Percentiles rank a stretch among this genome's conserved stretches.
Evolutionary conservation across 2,329 filamentous ascomycete genomes (phyloP).

Genomic region (Fusarium tuaranense): DNA sequence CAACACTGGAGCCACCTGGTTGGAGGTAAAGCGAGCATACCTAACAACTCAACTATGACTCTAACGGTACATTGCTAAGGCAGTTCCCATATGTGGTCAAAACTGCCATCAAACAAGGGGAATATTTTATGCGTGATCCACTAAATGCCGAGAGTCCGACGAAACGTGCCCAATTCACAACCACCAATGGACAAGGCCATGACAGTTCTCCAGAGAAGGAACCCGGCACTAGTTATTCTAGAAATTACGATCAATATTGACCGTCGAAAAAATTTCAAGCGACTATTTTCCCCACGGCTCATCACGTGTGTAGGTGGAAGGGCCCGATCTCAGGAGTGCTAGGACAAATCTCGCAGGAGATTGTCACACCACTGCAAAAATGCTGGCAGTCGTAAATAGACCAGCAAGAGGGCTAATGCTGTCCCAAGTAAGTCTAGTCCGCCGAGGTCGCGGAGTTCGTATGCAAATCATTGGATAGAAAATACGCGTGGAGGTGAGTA

Average conservation of each 20-base stretch:
- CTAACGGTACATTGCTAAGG: not conserved
- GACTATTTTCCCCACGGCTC: too few species aligned
- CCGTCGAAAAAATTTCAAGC: too few species aligned
- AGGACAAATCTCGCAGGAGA: too few species aligned
- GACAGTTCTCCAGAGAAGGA: not conserved
- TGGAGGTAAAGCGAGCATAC: not conserved
- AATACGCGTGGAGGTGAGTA: not conserved
- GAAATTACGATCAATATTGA: not conserved
- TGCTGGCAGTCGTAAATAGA: too few species aligned
- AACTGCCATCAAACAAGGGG: not conserved
- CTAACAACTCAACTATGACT: not conserved
- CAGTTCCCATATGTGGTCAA: not conserved
- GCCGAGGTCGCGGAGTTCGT: not conserved
- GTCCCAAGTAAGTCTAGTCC: too few species aligned
- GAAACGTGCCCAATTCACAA: not conserved
- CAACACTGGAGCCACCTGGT: not conserved
- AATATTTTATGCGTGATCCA: not conserved
- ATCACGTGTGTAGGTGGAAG: too few species aligned
- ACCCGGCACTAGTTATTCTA: not conserved
- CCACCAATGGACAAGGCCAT: not conserved
- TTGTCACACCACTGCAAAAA: too few species aligned
- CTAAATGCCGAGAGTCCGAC: not conserved
- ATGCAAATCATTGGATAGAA: not conserved
- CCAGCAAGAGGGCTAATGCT: too few species aligned
- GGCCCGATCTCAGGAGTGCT: too few species aligned